phyloP scores from a whole-genome alignment of 1,139 yeast species.

The Zygosaccharomyces pseudobailii region DNA sequence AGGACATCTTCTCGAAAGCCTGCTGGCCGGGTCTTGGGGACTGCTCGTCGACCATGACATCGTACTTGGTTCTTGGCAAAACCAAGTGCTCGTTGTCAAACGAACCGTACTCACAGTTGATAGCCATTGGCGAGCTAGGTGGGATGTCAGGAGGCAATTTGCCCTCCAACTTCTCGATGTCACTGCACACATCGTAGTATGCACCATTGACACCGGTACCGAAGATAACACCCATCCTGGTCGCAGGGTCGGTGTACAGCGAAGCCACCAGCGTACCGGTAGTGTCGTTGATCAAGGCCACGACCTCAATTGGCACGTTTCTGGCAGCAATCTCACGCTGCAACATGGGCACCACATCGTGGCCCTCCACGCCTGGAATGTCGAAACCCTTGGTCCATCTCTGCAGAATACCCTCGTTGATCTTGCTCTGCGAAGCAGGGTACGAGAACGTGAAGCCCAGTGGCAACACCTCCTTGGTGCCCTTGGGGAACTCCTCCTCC shows the following conservation, averaged over 20 bases:
- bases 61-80: conserved; percentile 89
- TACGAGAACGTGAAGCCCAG: conserved; percentile 94
- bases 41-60: conserved; percentile 69
- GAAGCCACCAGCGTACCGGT: conserved; percentile 97
- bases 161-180: conserved; percentile 82
- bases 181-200: conserved; percentile 71
- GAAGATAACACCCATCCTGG: conserved; percentile 92
- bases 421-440: conserved; percentile 82
- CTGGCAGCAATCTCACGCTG: conserved; percentile 64
- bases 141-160: conserved; percentile 58
- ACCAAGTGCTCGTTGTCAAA: conserved; percentile 84
- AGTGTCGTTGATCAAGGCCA: conserved; percentile 93
- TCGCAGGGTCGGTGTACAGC: conserved; percentile 79
- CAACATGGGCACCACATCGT: conserved; percentile 89
- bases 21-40: conserved; percentile 98
- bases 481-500: conserved; percentile 59
- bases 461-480: conserved; percentile 50
- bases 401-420: conserved; percentile 82
- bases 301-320: conserved; percentile 74
- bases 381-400: conserved; percentile 99
- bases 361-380: conserved; percentile 88
- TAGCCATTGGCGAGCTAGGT: conserved; percentile 75
- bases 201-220: conserved; percentile 99
- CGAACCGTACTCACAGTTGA: conserved; percentile 97
- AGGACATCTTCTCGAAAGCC: conserved; percentile 93